phyloP scores from a whole-genome alignment of 164 flowering plant species.

The Sextonia rubra region DNA sequence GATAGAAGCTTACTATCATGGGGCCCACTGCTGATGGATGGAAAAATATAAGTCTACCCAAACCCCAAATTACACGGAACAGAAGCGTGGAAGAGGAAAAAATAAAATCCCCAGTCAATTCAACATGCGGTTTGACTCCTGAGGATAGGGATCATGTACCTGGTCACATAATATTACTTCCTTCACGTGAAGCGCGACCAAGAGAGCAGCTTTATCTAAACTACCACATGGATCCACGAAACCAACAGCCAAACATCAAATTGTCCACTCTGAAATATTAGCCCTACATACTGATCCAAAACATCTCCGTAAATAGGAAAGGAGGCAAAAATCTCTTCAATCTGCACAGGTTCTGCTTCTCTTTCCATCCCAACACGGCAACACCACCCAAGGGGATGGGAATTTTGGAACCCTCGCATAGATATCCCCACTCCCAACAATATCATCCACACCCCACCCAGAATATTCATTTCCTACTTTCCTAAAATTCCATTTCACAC shows the following conservation, averaged over 20 bases:
- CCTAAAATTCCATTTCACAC: no score
- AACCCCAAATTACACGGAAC: background rate
- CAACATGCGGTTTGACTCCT: background rate
- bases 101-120: background rate
- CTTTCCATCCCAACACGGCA: constrained; percentile 10
- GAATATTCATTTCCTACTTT: no score
- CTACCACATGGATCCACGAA: background rate
- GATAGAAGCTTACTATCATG: no score
- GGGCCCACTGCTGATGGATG: no score
- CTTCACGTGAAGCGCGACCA: background rate
- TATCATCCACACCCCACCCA: background rate
- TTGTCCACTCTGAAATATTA: background rate
- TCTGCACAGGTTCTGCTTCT: constrained; percentile 9
- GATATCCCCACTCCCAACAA: background rate
- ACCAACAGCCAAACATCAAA: background rate
- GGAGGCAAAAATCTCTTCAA: background rate
- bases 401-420: no score
- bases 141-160: background rate
- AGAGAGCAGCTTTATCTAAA: background rate
- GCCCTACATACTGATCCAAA: background rate
- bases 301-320: background rate
- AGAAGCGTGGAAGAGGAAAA: background rate
- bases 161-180: background rate
- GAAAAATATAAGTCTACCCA: no score
- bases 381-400: background rate